Evolutionary conservation across 352 stramenopile genomes (phyloP).

Genomic region (Elongisporangium anandrum): DNA sequence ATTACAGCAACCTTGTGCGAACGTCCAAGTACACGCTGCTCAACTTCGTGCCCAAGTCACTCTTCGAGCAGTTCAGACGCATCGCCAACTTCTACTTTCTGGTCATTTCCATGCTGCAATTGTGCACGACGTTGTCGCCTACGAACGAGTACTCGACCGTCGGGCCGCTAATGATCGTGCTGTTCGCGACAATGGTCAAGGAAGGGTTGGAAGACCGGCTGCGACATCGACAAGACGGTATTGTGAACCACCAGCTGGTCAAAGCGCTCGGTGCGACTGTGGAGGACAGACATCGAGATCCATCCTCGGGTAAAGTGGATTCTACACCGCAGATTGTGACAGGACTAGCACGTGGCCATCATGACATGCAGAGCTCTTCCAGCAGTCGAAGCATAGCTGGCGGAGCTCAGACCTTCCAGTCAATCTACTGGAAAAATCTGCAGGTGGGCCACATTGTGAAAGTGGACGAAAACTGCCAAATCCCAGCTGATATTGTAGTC

Average conservation of each 20-base stretch:
- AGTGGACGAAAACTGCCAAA: constrained; percentile 81
- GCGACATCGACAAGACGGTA: constrained; percentile 69
- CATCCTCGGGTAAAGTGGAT: constrained; percentile 10
- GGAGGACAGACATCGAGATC: constrained; percentile 8
- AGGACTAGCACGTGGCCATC: neutral
- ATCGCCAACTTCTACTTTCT: constrained; percentile 98
- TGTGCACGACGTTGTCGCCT: constrained; percentile 84
- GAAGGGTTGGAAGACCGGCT: constrained; percentile 75
- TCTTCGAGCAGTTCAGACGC: constrained; percentile 94
- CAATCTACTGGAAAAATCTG: constrained; percentile 80
- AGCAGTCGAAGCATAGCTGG: neutral
- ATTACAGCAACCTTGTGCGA: constrained; percentile 57
- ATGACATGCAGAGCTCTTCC: neutral
- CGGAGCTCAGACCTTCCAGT: constrained; percentile 40
- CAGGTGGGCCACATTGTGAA: constrained; percentile 87
- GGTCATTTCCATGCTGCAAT: constrained; percentile 93
- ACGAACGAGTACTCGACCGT: constrained; percentile 89
- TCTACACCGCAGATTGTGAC: neutral
- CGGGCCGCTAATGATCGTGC: constrained; percentile 68
- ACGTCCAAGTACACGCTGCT: constrained; percentile 94
- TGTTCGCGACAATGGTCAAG: constrained; percentile 84
- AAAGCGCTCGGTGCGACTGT: constrained; percentile 32
- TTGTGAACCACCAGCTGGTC: constrained; percentile 64
- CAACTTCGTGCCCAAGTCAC: constrained; percentile 94
- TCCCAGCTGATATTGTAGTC: constrained; percentile 91